A percentile compares a stretch with the other conserved stretches of the same genome.
Evolutionary conservation across 805 yeast species (phyloP).

Genomic region (Myxozyma geophila): DNA sequence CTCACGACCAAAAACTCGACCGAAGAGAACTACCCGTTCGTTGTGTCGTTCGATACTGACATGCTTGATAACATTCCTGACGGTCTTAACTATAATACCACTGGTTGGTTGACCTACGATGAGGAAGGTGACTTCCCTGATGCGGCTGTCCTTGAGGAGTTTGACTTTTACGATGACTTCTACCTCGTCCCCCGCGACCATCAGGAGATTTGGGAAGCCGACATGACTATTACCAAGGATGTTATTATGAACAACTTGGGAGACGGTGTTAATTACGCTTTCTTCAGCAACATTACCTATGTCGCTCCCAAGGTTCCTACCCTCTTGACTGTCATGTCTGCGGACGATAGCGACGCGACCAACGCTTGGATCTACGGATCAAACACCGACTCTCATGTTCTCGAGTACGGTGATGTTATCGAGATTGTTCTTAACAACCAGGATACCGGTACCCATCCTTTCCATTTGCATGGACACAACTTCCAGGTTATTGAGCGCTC

Average conservation of each 20-base stretch:
- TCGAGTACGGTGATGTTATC: constrained; percentile 67
- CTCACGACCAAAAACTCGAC: constrained; percentile 70
- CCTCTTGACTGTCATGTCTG: constrained; percentile 71
- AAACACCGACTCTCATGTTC: constrained; percentile 74
- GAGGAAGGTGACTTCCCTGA: constrained; percentile 52
- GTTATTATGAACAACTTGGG: constrained; percentile 83
- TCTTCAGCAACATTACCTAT: constrained; percentile 86
- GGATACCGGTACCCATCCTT: constrained; percentile 94
- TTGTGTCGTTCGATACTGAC: constrained; percentile 76
- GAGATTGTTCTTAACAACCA: constrained; percentile 83
- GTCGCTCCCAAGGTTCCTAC: constrained; percentile 84
- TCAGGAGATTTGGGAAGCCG: constrained; percentile 61
- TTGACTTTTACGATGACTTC: constrained; percentile 76
- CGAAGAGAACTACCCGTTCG: constrained; percentile 73
- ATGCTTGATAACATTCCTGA: constrained; percentile 82
- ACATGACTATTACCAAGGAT: constrained; percentile 70
- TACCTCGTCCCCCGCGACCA: constrained; percentile 66
- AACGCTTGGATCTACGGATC: constrained; percentile 75
- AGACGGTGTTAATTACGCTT: constrained; percentile 93
- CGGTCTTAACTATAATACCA: constrained; percentile 69
- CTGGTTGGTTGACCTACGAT: constrained; percentile 72
- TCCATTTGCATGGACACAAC: constrained; percentile 93
- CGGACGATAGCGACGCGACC: constrained; percentile 49
- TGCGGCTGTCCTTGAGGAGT: constrained; percentile 45
- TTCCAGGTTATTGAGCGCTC: constrained; percentile 85